Conservation (phyloP, 148 eudicot species). For the Agrostemma githago region DNA sequence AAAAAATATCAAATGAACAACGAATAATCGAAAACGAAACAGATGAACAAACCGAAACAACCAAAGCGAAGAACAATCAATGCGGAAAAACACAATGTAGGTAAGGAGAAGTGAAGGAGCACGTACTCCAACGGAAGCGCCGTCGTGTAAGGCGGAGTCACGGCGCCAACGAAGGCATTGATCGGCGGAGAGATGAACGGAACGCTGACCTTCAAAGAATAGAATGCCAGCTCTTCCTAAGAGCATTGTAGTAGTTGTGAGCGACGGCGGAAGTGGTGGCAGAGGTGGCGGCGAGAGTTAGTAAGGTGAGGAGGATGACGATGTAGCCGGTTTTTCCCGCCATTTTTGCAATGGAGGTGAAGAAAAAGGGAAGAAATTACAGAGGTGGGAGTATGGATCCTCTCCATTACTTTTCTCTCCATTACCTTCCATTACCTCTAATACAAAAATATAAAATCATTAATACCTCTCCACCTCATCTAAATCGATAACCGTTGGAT, state of each 20-base stretch:
- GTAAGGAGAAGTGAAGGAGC: background rate
- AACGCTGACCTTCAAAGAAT: slow-evolving; percentile 94
- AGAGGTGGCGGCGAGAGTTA: background rate
- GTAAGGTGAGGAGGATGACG: background rate
- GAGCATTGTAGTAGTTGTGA: slow-evolving; percentile 73
- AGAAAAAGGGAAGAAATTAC: background rate
- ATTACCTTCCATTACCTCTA: too few species aligned
- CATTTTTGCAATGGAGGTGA: background rate
- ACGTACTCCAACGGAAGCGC: slow-evolving; percentile 64
- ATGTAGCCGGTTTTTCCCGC: slow-evolving; percentile 1
- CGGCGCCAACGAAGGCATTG: slow-evolving; percentile 86
- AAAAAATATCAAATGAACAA: too few species aligned
- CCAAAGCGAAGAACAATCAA: background rate
- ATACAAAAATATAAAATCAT: too few species aligned
- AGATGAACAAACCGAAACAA: too few species aligned
- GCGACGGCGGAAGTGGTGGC: slow-evolving; percentile 3
- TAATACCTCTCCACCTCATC: too few species aligned
- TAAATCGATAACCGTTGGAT: too few species aligned
- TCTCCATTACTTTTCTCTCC: too few species aligned
- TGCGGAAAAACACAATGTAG: background rate
- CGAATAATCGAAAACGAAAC: too few species aligned
- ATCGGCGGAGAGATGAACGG: slow-evolving; percentile 79
- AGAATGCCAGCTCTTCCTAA: slow-evolving; percentile 76
- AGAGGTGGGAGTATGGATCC: too few species aligned
- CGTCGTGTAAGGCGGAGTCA: slow-evolving; percentile 84